Evolutionary conservation across 345 rosid genomes (phyloP).

Genomic region (Lagerstroemia speciosa): DNA sequence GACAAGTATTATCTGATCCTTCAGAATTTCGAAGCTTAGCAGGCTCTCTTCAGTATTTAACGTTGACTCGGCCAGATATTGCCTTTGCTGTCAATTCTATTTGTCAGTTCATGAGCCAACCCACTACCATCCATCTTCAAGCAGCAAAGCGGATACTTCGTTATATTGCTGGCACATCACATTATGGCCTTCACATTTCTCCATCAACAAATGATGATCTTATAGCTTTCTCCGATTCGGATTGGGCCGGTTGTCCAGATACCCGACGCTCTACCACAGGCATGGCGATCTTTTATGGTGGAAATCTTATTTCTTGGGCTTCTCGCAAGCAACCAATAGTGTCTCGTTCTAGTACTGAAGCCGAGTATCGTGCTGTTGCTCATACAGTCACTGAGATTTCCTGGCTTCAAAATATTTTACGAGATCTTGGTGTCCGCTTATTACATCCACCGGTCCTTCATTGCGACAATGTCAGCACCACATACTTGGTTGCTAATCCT

Average conservation of each 20-base stretch:
- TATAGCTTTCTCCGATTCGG: background rate
- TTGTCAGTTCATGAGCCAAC: background rate
- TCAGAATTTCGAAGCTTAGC: background rate
- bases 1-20: background rate
- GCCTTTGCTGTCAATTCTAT: background rate
- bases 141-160: background rate
- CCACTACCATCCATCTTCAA: background rate
- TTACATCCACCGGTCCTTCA: fast-evolving
- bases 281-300: background rate
- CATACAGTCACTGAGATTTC: background rate
- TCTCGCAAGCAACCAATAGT: background rate
- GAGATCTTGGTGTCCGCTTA: background rate
- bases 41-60: background rate
- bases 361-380: background rate
- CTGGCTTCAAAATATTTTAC: background rate
- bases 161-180: background rate
- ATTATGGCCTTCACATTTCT: background rate
- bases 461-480: background rate
- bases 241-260: background rate
- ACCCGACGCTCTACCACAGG: background rate
- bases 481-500: background rate
- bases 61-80: background rate
- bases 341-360: background rate
- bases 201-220: background rate
- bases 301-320: background rate